Percentiles rank a stretch among this genome's conserved stretches.
phyloP scores from a whole-genome alignment of 257 asterid species.

The Solanum pimpinellifolium region DNA sequence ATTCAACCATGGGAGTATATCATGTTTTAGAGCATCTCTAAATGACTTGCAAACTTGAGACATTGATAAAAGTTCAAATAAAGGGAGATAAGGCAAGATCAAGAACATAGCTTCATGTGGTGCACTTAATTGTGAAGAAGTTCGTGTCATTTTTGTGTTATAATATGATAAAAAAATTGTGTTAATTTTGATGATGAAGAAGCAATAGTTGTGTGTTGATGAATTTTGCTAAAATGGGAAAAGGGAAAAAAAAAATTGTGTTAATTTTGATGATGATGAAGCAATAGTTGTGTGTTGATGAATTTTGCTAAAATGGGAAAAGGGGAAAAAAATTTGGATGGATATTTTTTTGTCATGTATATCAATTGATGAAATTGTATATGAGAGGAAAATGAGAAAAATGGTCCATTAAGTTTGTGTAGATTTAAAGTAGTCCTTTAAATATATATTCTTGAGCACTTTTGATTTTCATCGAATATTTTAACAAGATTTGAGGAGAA shows the following conservation, averaged over 20 bases:
- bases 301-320: background rate
- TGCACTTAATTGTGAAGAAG: background rate
- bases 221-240: background rate
- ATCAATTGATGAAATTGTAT: background rate
- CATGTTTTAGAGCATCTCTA: conserved; percentile 42
- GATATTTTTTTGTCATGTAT: background rate
- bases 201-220: background rate
- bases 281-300: background rate
- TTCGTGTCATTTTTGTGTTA: background rate
- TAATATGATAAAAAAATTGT: background rate
- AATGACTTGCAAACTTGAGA: conserved; percentile 54
- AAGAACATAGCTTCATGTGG: conserved; percentile 65
- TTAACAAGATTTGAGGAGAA: background rate
- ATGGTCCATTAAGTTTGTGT: background rate
- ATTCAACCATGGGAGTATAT: conserved; percentile 60
- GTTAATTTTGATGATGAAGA: background rate
- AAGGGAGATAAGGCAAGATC: conserved; percentile 51
- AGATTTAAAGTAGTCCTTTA: background rate
- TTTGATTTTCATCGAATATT: background rate
- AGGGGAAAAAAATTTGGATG: background rate
- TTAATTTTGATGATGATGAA: background rate
- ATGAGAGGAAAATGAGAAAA: background rate
- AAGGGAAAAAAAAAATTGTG: background rate
- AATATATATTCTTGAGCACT: background rate
- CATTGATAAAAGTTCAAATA: conserved; percentile 43